Percentiles rank a stretch among this genome's conserved stretches.
Evolutionary conservation across 75 land plant genomes (phyloP).

Genomic region (Cupressus sempervirens): DNA sequence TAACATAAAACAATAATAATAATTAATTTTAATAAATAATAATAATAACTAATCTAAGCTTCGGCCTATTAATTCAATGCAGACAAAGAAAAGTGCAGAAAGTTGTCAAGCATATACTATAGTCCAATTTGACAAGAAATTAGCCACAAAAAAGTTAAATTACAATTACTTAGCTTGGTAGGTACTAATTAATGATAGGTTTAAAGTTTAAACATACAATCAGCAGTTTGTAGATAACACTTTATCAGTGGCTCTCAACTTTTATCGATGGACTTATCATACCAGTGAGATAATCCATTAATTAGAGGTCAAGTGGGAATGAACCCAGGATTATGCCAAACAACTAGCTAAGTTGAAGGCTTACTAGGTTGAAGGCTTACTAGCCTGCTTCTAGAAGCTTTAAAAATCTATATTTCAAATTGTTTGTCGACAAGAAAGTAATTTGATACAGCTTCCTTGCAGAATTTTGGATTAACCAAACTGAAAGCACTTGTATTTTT

Average conservation of each 20-base stretch:
- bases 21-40: too few species aligned
- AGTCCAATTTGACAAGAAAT: too few species aligned
- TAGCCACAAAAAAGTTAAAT: too few species aligned
- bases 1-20: too few species aligned
- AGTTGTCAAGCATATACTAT: too few species aligned
- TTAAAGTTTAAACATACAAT: too few species aligned
- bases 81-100: too few species aligned
- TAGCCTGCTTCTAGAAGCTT: not conserved
- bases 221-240: not conserved
- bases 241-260: too few species aligned
- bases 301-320: not conserved
- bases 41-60: too few species aligned
- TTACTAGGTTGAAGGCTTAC: not conserved
- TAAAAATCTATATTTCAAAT: not conserved
- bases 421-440: too few species aligned
- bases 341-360: not conserved
- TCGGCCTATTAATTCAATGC: too few species aligned
- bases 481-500: not conserved
- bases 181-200: not conserved
- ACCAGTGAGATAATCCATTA: not conserved
- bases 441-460: not conserved
- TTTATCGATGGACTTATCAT: not conserved
- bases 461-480: not conserved
- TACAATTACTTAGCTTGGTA: too few species aligned
- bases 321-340: not conserved